phyloP scores from a whole-genome alignment of 2,329 filamentous ascomycete species.

The Helicocarpus griseus region DNA sequence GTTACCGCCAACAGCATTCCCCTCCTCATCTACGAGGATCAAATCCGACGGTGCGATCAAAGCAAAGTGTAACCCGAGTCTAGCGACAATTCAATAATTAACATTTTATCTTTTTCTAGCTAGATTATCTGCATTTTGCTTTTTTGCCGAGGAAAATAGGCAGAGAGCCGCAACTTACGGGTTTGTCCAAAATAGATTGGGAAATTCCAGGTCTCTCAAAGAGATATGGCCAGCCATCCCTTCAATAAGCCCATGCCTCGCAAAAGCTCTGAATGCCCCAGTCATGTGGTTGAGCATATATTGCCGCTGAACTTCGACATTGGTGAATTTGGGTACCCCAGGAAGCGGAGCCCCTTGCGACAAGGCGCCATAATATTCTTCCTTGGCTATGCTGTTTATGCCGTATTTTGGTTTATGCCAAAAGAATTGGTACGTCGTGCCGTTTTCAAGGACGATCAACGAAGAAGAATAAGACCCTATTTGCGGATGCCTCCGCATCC shows the following conservation, averaged over 20 bases:
- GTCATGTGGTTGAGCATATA: conserved; percentile 11
- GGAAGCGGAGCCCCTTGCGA: too few species aligned
- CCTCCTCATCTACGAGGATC: conserved; percentile 35
- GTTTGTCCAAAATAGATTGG: conserved; percentile 22
- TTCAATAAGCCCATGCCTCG: conserved; percentile 14
- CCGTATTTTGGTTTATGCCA: too few species aligned
- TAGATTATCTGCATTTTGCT: too few species aligned
- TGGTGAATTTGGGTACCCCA: not conserved
- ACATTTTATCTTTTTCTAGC: not conserved
- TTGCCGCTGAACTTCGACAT: not conserved
- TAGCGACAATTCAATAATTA: not conserved
- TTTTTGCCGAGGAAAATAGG: too few species aligned
- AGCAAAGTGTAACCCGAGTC: conserved; percentile 23
- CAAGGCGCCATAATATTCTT: too few species aligned
- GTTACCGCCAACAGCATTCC: conserved; percentile 31
- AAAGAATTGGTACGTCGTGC: too few species aligned
- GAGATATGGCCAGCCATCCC: conserved; percentile 12
- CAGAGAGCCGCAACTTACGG: too few species aligned
- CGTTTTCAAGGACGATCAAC: too few species aligned
- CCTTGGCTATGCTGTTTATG: too few species aligned
- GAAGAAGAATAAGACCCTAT: too few species aligned
- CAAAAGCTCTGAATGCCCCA: conserved; percentile 15
- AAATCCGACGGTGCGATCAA: conserved; percentile 37
- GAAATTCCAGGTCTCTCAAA: conserved; percentile 15
- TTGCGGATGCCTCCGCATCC: too few species aligned